phyloP scores from a whole-genome alignment of 2,329 filamentous ascomycete species.

The Hymenoscyphus occultus region DNA sequence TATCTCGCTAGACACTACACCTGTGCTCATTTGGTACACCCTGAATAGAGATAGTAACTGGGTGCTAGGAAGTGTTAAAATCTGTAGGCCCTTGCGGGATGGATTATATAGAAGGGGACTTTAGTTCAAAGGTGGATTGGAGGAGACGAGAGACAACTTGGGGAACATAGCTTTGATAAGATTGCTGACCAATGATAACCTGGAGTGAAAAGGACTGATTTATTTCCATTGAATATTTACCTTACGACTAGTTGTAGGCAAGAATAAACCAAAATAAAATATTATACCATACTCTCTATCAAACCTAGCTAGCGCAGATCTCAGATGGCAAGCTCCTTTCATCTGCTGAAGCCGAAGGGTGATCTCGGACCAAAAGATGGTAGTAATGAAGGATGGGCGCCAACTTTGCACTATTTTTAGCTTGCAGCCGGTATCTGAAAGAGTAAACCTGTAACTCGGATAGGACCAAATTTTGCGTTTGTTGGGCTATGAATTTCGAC shows the following conservation, averaged over 20 bases:
- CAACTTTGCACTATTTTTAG: no score
- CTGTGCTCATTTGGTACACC: neutral
- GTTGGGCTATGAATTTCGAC: neutral
- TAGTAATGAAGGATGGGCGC: no score
- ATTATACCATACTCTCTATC: no score
- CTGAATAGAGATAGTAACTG: neutral
- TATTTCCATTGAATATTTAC: constrained; percentile 3
- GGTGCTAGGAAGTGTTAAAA: no score
- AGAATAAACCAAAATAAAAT: constrained; percentile 1
- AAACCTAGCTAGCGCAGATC: no score
- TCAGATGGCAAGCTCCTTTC: no score
- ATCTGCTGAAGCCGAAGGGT: no score
- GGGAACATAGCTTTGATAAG: constrained; percentile 12
- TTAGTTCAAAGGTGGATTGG: constrained; percentile 15
- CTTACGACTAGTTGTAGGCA: neutral
- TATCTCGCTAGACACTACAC: constrained; percentile 2
- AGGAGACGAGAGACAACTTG: constrained; percentile 15
- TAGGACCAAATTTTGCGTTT: neutral
- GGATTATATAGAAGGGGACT: constrained; percentile 10
- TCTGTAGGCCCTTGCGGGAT: no score
- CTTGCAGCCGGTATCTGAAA: no score
- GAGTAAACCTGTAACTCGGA: no score
- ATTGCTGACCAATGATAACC: constrained; percentile 13
- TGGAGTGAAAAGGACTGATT: constrained; percentile 12
- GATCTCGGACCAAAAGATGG: no score